Evolutionary conservation across 306 rosid species (phyloP), one percentile per base, ranked within the genome.

Genomic region (Dalbergia cochinchinensis): DNA sequence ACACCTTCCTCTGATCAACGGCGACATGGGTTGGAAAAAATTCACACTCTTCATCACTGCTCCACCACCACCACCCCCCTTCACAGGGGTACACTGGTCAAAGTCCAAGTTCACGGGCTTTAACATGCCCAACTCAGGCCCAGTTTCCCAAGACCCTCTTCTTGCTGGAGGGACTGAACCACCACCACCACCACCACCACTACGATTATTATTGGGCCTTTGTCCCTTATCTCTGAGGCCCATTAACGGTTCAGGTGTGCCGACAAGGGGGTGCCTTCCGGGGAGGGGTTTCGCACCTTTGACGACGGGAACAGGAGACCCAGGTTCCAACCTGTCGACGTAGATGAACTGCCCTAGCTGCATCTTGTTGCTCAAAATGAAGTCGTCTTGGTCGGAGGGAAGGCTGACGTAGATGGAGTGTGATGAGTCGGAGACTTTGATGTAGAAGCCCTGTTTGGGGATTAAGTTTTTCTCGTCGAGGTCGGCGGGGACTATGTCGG

Each of bases 81-180:
- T 90, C 35, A 89, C 84, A 5, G 99, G 99, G 1, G 98, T 93
- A 61, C 96, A 93, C 69, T 89, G 94, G 71, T 92, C 97, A 73
- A 92, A 92, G 71, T 94, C 97, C 83, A 91, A 81, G 53, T 91
- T 91, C 20, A 91, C 77, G 0, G 97, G 91, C 87, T 91, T 91
- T 26, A 22, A 35, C 71, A 66, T 66, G 77, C 55, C 75, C 91
- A 20, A 69, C 31, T 26, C 31, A 42, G 33, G 76, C 65, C 90
- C 89, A 11, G 77, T 81, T 22, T 87, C 99, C 99, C 99, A 95
- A 80, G 99, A 95, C 4, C 98, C 99, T 76, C 99, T 87, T 78
- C 88, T 88, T 0, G 31, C 3, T 26, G 31, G 31, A 26, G 81
- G 82, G 9, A 73, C 76, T 0, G 92, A 88, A 74, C 8, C 73